Base-by-base conservation (phyloP, 169 alveolate genomes). In the Pseudocohnilembus persalinus region DNA sequence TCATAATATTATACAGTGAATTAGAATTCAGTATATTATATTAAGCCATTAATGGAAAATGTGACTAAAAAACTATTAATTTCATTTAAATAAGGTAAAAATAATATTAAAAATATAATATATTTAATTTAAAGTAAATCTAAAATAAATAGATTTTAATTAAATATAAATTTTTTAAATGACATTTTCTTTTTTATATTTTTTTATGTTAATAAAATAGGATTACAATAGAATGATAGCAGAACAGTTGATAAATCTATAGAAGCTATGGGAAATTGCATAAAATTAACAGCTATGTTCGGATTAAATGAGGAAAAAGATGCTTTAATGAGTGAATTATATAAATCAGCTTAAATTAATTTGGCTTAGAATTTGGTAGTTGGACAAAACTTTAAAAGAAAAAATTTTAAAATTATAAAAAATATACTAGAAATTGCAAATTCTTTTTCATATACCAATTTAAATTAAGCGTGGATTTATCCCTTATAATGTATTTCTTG, bases 351-450 rank as follows among this genome's bases (percentile, higher is more conserved):
- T 49, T 49, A 20, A 49, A 49, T 4, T 11, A 49, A 11, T 96
- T 95, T 15, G 88, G n/a, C n/a, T n/a, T n/a, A n/a, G n/a, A n/a
- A n/a, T n/a, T n/a, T n/a, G 93, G 25, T 90, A 95, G 24, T 83
- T 92, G 73, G 89, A 96, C 78, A 91, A 94, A 29, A 89, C 94
- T 65, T 89, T 90, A 81, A 95, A 94, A 64, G 95, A 96, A 88
- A 96, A 96, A 49, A 49, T 89, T 92, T 96, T 29, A 89, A 92
- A 84, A 94, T 97, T 83, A 93, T 95, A 73, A 93, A 93, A 88
- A 95, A 92, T 28, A 75, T 96, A 65, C 83, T 96, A 27, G 89
- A 90, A 34, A 81, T 96, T 1, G 97, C 68, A 49, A 49, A 49
- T 20, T 49, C 68, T 49, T 49, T 11, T 11, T 4, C 20, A 4